Evolutionary conservation across 306 rosid genomes (phyloP), one percentile per base, ranked within the genome.

Genomic region (Pyrus betulifolia): DNA sequence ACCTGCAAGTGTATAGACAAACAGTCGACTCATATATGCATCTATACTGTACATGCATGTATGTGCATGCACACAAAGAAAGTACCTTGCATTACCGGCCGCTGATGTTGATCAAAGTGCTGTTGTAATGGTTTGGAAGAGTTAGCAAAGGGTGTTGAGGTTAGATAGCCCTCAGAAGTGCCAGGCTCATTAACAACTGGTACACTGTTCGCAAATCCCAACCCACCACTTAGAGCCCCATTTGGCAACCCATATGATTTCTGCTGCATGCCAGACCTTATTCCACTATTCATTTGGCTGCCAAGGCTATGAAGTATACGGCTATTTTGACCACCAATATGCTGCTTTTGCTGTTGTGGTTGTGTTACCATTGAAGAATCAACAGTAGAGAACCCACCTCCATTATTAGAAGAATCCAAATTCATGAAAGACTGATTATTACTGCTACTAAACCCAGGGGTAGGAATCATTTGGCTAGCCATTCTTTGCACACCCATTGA

Each of bases 401-500:
- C 83, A 72, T 82, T 90, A 72, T 74, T 86, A 25, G 95, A 87
- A 77, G 96, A 74, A 67, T 89, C 99, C 77, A 83, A 22, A 81
- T 85, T 92, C 84, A 79, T 80, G 80, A 86, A 85, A 60, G 97
- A 87, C 75, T 85, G 91, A 62, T 85, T 88, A 75, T 45, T 79
- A 84, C 72, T 83, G 78, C 81, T 87, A 77, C 72, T 85, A 76
- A 90, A 95, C 51, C 99, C 97, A 55, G 99, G 99, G 59, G 99
- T 92, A 46, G 99, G 99, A 86, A 95, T 95, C 99, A 95, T 95
- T 79, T 95, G 99, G 80, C 99, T 95, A 28, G 91, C 49, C 68
- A 80, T 78, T 80, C 93, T 86, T 76, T 86, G 96, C 59, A 72
- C 84, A 76, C 93, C 90, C 84, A 86, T 71, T 70, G 96, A 83